Evolutionary conservation across 2,329 filamentous ascomycete species (phyloP).

Genomic region (Capronia americana): DNA sequence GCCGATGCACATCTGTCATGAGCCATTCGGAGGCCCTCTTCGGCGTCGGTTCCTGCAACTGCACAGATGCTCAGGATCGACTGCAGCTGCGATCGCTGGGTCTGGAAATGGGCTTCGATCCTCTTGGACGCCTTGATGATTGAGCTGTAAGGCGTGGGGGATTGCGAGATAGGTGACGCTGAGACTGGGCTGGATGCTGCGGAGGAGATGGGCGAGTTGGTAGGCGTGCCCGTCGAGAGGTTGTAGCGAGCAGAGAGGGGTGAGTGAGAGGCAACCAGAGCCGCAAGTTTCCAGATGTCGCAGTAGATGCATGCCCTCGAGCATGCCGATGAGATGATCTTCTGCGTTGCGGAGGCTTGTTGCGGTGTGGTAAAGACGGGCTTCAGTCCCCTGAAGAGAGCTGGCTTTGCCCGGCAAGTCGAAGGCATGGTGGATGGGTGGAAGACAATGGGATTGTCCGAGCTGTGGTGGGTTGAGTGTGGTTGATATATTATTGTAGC

Average conservation of each 20-base stretch:
- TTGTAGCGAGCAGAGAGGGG: slow-evolving; percentile 37
- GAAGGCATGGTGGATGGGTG: slow-evolving; percentile 15
- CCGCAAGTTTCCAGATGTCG: slow-evolving; percentile 40
- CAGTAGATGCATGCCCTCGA: slow-evolving; percentile 37
- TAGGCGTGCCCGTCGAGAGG: slow-evolving; percentile 27
- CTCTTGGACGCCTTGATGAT: slow-evolving; percentile 33
- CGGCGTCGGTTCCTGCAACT: slow-evolving; percentile 37
- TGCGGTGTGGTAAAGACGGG: slow-evolving; percentile 31
- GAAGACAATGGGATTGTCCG: slow-evolving; percentile 9
- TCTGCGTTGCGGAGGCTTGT: slow-evolving; percentile 32
- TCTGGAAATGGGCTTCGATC: slow-evolving; percentile 39
- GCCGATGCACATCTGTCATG: slow-evolving; percentile 36
- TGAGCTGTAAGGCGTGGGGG: slow-evolving; percentile 30
- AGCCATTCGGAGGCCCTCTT: slow-evolving; percentile 36
- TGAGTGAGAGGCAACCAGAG: slow-evolving; percentile 36
- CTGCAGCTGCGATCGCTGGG: slow-evolving; percentile 36
- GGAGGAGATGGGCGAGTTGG: slow-evolving; percentile 24
- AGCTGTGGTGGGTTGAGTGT: neutral
- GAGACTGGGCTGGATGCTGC: slow-evolving; percentile 28
- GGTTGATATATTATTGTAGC: slow-evolving; percentile 1
- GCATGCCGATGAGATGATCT: slow-evolving; percentile 35
- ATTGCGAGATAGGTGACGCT: slow-evolving; percentile 20
- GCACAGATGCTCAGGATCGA: slow-evolving; percentile 40
- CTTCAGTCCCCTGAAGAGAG: slow-evolving; percentile 35
- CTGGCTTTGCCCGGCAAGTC: slow-evolving; percentile 35